A percentile compares a stretch with the other conserved stretches of the same genome.
These are phyloP conservation scores for Rhynchosporium agropyri DNA, from an alignment of 2,329 filamentous ascomycete species.

Conservation along the genomic window DNA sequence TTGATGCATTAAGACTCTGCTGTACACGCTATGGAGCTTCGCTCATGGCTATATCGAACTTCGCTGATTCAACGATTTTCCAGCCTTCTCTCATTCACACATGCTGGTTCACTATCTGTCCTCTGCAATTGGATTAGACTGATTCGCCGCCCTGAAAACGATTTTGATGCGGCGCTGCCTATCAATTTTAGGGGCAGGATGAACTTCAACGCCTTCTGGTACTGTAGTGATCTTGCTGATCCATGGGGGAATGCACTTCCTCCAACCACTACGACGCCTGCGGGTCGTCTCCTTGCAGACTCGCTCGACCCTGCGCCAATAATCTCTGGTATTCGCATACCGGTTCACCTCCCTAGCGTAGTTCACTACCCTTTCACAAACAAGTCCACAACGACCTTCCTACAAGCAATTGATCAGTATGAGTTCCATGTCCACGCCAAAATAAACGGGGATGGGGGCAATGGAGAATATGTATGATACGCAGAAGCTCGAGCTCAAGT, in stretches of 20 bases:
- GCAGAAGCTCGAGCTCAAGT: too few relatives aligned
- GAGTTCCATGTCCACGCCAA: too few relatives aligned
- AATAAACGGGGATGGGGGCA: too few relatives aligned
- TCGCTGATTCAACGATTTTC: too few relatives aligned
- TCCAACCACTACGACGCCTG: background rate
- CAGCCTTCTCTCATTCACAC: too few relatives aligned
- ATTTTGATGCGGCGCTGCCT: background rate
- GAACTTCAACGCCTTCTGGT: background rate
- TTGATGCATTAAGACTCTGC: too few relatives aligned
- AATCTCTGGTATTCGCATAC: background rate
- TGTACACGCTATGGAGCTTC: too few relatives aligned
- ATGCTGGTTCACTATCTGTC: too few relatives aligned
- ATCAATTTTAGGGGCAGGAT: background rate
- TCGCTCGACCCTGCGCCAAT: background rate
- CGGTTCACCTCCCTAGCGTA: background rate
- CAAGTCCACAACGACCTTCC: background rate
- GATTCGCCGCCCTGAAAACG: background rate
- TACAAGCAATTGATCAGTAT: background rate
- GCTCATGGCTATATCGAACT: too few relatives aligned
- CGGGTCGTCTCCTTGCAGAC: background rate
- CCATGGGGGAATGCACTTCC: background rate
- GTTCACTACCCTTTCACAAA: background rate
- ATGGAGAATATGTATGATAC: too few relatives aligned
- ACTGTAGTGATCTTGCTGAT: background rate
- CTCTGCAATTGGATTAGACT: too few relatives aligned